Evolutionary conservation across 1,284 basidiomycete species (phyloP), one percentile per base, ranked within the genome.

Genomic region (Chiua sp.): DNA sequence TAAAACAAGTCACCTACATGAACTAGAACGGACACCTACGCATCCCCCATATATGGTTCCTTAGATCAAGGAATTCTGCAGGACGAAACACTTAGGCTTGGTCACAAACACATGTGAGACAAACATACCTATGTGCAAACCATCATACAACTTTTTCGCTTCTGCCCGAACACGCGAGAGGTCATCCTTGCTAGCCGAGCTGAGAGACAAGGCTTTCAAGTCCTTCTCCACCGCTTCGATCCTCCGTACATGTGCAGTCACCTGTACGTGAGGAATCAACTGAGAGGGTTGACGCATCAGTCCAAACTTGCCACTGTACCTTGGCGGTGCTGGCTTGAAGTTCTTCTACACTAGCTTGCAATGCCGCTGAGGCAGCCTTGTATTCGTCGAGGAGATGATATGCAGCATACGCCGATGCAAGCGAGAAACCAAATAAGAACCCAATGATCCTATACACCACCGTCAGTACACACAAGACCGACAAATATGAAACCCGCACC

Each of bases 311-410:
- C 3, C 11, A n/a, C 53, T n/a, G 7, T 53, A 72, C 94, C 84
- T 93, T 92, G 68, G 90, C 87, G 0, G 94, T 96, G 72, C 88
- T 93, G 46, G 84, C 77, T 74, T 94, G 91, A 51, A 98, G 79
- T 70, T 96, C 93, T 69, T 94, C 90, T 23, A 97, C 91, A 69
- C 92, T 94, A 22, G 90, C 86, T 72, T 96, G 89, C 60, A 97
- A 79, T 32, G 92, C 84, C 30, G 90, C 88, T 7, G 91, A 93
- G 11, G 95, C 94, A 54, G 86, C 80, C 75, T 94, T 93, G 77
- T 95, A 96, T 78, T 97, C 95, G 66, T 96, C 92, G 55, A 96
- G 79, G 30, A 98, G 80, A 72, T 93, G 88, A 74, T 94, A 96
- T 52, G 93, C 90, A 51, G 93, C 93, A 69, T 91, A 87, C 0